These are phyloP conservation scores for Calonectria naviculata DNA, from an alignment of 2,329 filamentous ascomycete genomes.

Conservation along the genomic window DNA sequence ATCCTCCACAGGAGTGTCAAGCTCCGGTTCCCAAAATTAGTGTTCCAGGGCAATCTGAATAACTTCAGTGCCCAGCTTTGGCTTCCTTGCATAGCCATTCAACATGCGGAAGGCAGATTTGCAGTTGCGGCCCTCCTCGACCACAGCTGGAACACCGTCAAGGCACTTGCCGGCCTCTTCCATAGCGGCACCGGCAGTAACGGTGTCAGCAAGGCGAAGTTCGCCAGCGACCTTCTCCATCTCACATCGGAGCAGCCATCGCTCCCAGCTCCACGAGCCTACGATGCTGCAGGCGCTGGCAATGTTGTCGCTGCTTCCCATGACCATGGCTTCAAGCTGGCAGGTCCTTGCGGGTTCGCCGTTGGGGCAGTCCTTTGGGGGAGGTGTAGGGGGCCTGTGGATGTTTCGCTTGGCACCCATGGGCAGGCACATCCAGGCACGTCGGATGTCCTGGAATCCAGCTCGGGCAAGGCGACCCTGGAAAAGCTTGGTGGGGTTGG, in stretches of 20 bases:
- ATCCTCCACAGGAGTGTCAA: constrained; percentile 26
- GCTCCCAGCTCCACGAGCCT: constrained; percentile 94
- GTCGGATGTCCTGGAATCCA: constrained; percentile 83
- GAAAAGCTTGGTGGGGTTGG: constrained; percentile 84
- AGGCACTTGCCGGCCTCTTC: constrained; percentile 69
- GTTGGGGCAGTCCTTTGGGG: constrained; percentile 49
- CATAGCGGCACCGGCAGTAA: constrained; percentile 62
- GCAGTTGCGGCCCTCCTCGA: constrained; percentile 71
- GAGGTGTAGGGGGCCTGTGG: constrained; percentile 44
- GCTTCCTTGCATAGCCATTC: constrained; percentile 74
- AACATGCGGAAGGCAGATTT: constrained; percentile 71
- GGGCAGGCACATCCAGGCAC: constrained; percentile 90
- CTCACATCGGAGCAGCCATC: constrained; percentile 91
- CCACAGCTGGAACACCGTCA: constrained; percentile 68
- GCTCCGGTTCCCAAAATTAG: constrained; percentile 25
- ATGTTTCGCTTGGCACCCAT: constrained; percentile 68
- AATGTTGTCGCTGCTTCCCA: constrained; percentile 76
- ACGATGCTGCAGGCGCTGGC: constrained; percentile 84
- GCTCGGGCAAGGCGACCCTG: constrained; percentile 77
- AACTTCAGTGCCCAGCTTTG: constrained; percentile 51
- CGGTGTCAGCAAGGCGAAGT: constrained; percentile 64
- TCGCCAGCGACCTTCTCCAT: constrained; percentile 82
- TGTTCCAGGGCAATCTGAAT: constrained; percentile 50
- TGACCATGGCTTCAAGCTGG: constrained; percentile 71
- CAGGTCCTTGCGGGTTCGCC: constrained; percentile 56